Base-by-base conservation (phyloP, 2,329 filamentous ascomycete species). In the Cryphonectria carpinicola region DNA sequence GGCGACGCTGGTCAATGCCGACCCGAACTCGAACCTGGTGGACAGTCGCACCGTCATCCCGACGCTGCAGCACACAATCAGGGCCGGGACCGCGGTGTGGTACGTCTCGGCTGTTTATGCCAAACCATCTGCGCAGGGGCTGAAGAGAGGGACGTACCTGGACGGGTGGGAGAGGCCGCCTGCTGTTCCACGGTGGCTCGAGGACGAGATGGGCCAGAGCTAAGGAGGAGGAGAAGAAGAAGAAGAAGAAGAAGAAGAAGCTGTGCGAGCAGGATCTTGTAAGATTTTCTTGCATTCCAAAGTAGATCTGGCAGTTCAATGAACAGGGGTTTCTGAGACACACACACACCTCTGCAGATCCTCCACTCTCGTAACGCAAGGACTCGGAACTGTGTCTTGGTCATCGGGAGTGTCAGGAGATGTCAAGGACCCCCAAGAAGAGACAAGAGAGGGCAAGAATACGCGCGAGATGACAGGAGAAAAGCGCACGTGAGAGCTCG, bases 1-100 rank as follows among this genome's bases (percentile, higher is more conserved):
- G 68, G 92, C 92, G 3, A 89, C 87, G 77, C 83, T 93, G 37
- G 88, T 94, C 64, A 89, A 93, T 70, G 91, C 92, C 14, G 93
- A 95, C 78, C 92, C 92, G 8, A 94, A 95, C 81, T 92, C 90
- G 64, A 95, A 95, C 80, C 81, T 95, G 46, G 84, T 94, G 2
- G 90, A 93, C 81, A 89, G 89, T 71, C 83, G 92, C 71, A 93
- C 91, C 4, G 85, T 92, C 58, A 87, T 95, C 74, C 93, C 93
- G 35, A 90, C 90, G 41, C 80, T 95, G 76, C 87, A 90, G 77
- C 84, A 87, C 73, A 89, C 88, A 37, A 78, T 94, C 49, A 81
- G 82, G 67, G 82, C 84, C 61, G 90, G 87, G 0, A 82, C 88
- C 75, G 85, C 83, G 39, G 84, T 82, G 52, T 93, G 90, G 90